Evolutionary conservation across 805 yeast genomes (phyloP).

Genomic region (Komagataella populi): DNA sequence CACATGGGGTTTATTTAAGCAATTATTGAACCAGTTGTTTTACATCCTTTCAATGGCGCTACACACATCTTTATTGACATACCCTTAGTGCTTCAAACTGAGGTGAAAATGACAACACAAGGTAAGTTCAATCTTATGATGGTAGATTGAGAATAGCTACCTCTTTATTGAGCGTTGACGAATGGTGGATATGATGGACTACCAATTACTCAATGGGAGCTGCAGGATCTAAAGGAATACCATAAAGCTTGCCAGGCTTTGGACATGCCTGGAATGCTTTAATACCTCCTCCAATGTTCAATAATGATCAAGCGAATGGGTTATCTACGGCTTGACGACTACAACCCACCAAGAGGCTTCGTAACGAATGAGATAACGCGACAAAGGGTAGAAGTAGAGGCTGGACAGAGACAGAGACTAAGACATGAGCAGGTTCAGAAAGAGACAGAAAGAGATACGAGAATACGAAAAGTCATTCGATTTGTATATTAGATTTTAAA

Average conservation of each 20-base stretch:
- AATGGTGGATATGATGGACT: conserved; percentile 60
- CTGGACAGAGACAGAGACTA: not conserved
- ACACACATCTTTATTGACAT: not conserved
- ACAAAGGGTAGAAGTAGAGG: not conserved
- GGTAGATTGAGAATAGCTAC: conserved; percentile 6
- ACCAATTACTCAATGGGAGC: conserved; percentile 68
- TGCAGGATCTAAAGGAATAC: conserved; percentile 79
- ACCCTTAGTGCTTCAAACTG: conserved; percentile 29
- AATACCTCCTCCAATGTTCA: conserved; percentile 1
- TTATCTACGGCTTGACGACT: not conserved
- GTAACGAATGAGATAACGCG: not conserved
- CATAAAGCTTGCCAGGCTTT: conserved; percentile 95
- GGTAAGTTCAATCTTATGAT: conserved; percentile 6
- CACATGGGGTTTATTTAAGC: no score
- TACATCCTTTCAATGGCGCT: no score
- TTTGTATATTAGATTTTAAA: not conserved
- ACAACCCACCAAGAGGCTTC: conserved; percentile 1
- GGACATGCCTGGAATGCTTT: conserved; percentile 8
- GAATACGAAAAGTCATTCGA: not conserved
- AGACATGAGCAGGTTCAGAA: no score
- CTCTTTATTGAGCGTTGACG: conserved; percentile 46
- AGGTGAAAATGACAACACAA: conserved; percentile 20
- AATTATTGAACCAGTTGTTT: not conserved
- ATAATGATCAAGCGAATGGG: conserved; percentile 1
- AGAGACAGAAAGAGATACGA: conserved; percentile 1